phyloP scores from a whole-genome alignment of 805 yeast genomes.

The Kuraishia molischiana region DNA sequence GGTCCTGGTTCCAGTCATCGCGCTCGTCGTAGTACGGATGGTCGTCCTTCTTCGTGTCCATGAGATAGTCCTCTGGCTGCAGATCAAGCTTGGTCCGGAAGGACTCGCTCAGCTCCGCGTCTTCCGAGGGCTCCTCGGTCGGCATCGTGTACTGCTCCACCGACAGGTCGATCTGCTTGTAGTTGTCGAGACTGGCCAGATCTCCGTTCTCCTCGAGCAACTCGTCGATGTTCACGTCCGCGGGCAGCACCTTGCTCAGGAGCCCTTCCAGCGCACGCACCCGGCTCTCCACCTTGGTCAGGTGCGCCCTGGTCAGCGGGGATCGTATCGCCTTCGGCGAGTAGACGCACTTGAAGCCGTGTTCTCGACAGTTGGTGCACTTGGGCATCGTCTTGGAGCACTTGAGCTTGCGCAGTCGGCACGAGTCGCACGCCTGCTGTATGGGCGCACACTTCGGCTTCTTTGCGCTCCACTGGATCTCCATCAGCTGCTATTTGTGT shows the following conservation, averaged over 20 bases:
- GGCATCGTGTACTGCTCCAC: background rate
- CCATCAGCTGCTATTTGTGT: no score
- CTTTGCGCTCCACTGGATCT: background rate
- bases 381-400: constrained; percentile 74
- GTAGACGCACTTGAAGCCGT: constrained; percentile 66
- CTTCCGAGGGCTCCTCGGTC: background rate
- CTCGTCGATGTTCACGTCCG: constrained; percentile 34
- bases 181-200: background rate
- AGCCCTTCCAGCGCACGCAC: constrained; percentile 36
- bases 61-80: background rate
- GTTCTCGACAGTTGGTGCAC: constrained; percentile 65
- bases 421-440: constrained; percentile 72
- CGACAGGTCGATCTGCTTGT: background rate
- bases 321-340: constrained; percentile 73
- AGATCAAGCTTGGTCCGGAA: background rate
- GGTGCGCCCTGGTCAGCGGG: constrained; percentile 72
- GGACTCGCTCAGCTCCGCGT: background rate
- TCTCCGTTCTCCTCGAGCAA: constrained; percentile 5
- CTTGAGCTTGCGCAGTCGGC: constrained; percentile 69
- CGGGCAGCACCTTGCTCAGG: constrained; percentile 29
- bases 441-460: constrained; percentile 15
- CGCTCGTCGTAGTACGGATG: background rate
- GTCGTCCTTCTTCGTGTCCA: background rate
- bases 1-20: background rate
- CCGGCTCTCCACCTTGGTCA: constrained; percentile 64